Percentiles rank a stretch among this genome's conserved stretches.
Conservation (phyloP, 225 moss, liverwort and hornwort genomes). For the Pseudisothecium myosuroides region DNA sequence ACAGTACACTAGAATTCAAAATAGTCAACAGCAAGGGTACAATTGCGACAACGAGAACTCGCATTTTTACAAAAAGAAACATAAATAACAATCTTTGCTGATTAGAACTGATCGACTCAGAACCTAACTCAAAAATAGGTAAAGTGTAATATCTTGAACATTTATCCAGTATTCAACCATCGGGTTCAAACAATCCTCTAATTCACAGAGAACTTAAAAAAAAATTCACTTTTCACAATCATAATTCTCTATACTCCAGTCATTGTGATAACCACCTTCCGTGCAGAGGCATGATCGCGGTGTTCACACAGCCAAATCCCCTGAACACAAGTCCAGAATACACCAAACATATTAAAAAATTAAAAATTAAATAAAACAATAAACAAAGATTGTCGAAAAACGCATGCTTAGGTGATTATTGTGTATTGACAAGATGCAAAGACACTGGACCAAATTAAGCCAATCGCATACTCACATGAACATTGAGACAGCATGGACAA, state of each 20-base stretch:
- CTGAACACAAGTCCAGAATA: slow-evolving; percentile 21
- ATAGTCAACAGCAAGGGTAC: background rate
- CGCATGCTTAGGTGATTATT: background rate
- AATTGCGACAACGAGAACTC: background rate
- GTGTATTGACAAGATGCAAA: background rate
- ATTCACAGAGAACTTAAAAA: background rate
- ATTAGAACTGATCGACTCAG: background rate
- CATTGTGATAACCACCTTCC: slow-evolving; percentile 83
- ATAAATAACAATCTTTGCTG: background rate
- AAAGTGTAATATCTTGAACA: background rate
- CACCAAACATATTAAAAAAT: background rate
- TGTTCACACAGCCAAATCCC: slow-evolving; percentile 98
- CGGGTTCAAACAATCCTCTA: background rate
- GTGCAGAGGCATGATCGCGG: slow-evolving; percentile 71
- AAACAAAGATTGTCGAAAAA: background rate
- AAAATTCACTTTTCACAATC: background rate
- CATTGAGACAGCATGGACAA: background rate
- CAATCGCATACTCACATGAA: background rate
- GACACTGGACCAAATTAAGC: background rate
- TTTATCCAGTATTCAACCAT: background rate
- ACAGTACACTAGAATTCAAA: background rate
- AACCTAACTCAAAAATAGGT: background rate
- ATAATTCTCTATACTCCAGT: slow-evolving; percentile 44
- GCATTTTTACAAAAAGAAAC: background rate
- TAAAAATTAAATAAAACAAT: background rate